These are phyloP conservation scores for Diaporthe humulicola DNA, from an alignment of 2,329 filamentous ascomycete genomes.

Conservation along the genomic window DNA sequence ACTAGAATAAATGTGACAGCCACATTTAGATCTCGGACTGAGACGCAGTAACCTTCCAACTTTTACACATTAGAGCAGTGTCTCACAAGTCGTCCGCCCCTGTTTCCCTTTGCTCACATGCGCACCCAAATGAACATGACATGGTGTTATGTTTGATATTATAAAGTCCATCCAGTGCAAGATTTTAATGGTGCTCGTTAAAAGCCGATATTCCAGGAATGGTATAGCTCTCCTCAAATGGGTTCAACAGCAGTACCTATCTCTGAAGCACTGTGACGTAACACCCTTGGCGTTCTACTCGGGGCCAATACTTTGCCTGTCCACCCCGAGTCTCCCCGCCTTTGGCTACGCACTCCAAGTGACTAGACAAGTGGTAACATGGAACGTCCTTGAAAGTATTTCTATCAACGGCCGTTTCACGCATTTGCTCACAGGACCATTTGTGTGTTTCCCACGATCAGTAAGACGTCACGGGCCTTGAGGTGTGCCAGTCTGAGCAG, in stretches of 20 bases:
- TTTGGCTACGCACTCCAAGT: background rate
- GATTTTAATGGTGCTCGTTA: background rate
- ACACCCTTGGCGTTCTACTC: conserved; percentile 8
- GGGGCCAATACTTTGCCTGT: background rate
- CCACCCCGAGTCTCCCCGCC: conserved; percentile 9
- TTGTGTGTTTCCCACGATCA: background rate
- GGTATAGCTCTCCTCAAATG: background rate
- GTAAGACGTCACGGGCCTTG: background rate
- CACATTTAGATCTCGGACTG: background rate
- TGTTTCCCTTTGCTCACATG: no score
- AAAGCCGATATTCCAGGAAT: no score
- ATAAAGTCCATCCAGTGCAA: background rate
- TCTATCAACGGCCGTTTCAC: background rate
- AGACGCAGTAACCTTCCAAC: background rate
- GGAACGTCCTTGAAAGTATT: background rate
- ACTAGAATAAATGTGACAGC: background rate
- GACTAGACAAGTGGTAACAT: background rate
- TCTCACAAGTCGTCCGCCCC: background rate
- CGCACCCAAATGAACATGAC: background rate
- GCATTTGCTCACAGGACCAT: background rate
- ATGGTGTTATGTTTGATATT: background rate
- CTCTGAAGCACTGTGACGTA: conserved; percentile 27
- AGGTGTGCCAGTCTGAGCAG: no score
- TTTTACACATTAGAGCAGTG: background rate
- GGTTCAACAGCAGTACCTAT: background rate